A percentile compares a stretch with the other conserved stretches of the same genome.
These are phyloP conservation scores for Albugo laibachii DNA, from an alignment of 352 stramenopile species.

Conservation along the genomic window DNA sequence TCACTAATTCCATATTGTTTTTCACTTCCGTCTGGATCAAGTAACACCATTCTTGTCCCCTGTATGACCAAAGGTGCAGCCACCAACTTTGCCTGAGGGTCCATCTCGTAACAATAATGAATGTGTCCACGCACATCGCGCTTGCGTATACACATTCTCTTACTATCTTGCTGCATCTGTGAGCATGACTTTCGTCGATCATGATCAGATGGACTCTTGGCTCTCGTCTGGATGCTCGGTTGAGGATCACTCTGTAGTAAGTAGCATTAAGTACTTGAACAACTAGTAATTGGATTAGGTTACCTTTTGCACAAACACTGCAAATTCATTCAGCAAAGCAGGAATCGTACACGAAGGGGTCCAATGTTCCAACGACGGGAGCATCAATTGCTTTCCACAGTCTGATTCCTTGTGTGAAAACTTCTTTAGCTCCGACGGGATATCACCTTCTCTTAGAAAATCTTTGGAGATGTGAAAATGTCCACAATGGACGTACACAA, in stretches of 20 bases:
- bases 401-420: too few relatives aligned
- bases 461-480: too few relatives aligned
- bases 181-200: too few relatives aligned
- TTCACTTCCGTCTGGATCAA: conserved; percentile 3
- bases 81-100: conserved; percentile 28
- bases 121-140: conserved; percentile 41
- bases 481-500: too few relatives aligned
- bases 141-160: conserved; percentile 39
- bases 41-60: conserved; percentile 35
- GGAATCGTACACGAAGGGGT: conserved; percentile 52
- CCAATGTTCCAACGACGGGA: conserved; percentile 42
- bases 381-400: conserved; percentile 7
- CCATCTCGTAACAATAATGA: conserved; percentile 52
- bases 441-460: too few relatives aligned
- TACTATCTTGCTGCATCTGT: not conserved
- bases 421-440: too few relatives aligned
- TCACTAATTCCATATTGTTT: too few relatives aligned
- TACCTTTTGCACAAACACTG: conserved; percentile 31
- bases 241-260: too few relatives aligned
- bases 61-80: conserved; percentile 46
- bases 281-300: too few relatives aligned
- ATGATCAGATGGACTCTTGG: too few relatives aligned
- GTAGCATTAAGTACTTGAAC: too few relatives aligned
- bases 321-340: conserved; percentile 54
- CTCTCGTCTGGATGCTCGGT: too few relatives aligned